phyloP scores from a whole-genome alignment of 78 protist species.

The slime mould (Dictyostelium discoideum) region DNA sequence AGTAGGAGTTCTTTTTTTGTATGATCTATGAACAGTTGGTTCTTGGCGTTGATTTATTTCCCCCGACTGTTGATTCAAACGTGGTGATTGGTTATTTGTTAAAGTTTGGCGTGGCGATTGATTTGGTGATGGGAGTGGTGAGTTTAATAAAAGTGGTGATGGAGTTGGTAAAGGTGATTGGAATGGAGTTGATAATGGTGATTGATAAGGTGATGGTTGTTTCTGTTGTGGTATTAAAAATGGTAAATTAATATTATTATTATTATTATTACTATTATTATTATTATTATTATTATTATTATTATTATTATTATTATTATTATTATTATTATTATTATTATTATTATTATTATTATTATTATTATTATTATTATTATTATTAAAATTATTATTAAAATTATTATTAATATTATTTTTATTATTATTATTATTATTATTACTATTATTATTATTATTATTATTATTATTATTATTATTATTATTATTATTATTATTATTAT shows the following conservation, averaged over 20 bases:
- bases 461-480: background rate
- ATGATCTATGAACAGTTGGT: background rate
- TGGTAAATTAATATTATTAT: background rate
- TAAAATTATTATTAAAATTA: too few relatives aligned
- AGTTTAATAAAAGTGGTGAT: background rate
- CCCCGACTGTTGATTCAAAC: background rate
- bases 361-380: background rate
- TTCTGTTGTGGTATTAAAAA: background rate
- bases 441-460: background rate
- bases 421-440: background rate
- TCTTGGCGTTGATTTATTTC: background rate
- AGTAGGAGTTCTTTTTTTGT: background rate
- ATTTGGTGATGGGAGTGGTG: background rate
- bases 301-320: background rate
- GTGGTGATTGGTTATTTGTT: background rate
- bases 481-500: background rate
- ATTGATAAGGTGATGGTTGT: slow-evolving; percentile 8
- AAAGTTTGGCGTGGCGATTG: background rate
- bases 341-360: background rate
- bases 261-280: background rate
- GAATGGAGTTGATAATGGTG: background rate
- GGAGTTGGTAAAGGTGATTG: background rate
- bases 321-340: background rate
- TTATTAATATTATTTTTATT: background rate
- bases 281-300: background rate